Evolutionary conservation across 495 filamentous ascomycete species (phyloP).

Genomic region (Penicillium bovifimosum): DNA sequence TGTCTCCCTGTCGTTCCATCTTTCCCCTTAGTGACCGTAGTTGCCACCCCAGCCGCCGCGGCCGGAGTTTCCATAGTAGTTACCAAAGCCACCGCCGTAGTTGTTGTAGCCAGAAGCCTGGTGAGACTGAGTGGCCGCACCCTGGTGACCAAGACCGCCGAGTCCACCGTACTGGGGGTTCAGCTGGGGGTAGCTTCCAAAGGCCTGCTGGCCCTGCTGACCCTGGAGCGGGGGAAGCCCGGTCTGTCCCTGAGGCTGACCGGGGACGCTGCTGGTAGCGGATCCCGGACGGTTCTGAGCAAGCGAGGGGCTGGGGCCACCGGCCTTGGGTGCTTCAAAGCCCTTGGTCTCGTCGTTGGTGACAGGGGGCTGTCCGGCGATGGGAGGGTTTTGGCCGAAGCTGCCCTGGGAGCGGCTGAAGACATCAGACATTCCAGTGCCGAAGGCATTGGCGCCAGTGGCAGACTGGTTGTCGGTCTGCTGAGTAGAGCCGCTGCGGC

Average conservation of each 20-base stretch:
- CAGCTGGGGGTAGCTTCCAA: constrained; percentile 71
- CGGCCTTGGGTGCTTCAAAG: constrained; percentile 66
- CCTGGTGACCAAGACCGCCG: constrained; percentile 63
- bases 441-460: constrained; percentile 57
- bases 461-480: constrained; percentile 60
- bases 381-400: constrained; percentile 64
- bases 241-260: constrained; percentile 51
- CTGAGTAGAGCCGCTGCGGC: constrained; percentile 68
- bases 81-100: constrained; percentile 58
- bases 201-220: constrained; percentile 59
- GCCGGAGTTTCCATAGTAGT: constrained; percentile 55
- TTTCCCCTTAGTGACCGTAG: constrained; percentile 12
- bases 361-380: constrained; percentile 57
- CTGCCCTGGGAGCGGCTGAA: constrained; percentile 66
- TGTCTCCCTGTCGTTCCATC: constrained; percentile 6
- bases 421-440: constrained; percentile 64
- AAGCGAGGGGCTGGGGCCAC: constrained; percentile 79
- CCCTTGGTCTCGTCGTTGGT: constrained; percentile 69
- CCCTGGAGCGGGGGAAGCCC: constrained; percentile 74
- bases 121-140: constrained; percentile 52
- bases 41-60: constrained; percentile 13
- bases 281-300: constrained; percentile 77
- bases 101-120: constrained; percentile 56
- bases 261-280: constrained; percentile 66
- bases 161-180: constrained; percentile 69